These are phyloP conservation scores for Hemileia vastatrix DNA, from an alignment of 1,284 basidiomycete species.

Conservation along the genomic window DNA sequence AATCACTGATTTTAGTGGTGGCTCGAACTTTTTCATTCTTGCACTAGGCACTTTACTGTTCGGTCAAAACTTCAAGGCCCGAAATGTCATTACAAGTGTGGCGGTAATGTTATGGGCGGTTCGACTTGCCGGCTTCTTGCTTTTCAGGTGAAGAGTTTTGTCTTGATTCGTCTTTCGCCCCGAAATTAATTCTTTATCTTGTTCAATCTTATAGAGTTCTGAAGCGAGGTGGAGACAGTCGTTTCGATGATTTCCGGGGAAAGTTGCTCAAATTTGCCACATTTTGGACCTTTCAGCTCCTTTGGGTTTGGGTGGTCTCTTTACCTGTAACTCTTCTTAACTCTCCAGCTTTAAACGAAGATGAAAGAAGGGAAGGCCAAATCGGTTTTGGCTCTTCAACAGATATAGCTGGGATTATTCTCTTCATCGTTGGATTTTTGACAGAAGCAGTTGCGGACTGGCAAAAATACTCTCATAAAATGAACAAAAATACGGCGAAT, in stretches of 20 bases:
- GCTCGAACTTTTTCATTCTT: conserved; percentile 58
- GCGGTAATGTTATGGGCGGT: conserved; percentile 59
- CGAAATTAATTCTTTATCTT: background rate
- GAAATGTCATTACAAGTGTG: conserved; percentile 47
- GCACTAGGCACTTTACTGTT: conserved; percentile 53
- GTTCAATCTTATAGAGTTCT: conserved; percentile 51
- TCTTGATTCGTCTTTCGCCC: background rate
- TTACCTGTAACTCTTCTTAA: conserved; percentile 59
- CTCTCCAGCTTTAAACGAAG: conserved; percentile 59
- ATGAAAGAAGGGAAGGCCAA: too few relatives aligned
- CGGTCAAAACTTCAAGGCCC: conserved; percentile 53
- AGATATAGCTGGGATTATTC: conserved; percentile 60
- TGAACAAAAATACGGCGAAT: background rate
- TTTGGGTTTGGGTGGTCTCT: conserved; percentile 57
- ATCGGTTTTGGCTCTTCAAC: conserved; percentile 57
- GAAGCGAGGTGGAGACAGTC: conserved; percentile 56
- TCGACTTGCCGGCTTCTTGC: conserved; percentile 47
- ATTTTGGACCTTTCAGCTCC: conserved; percentile 50
- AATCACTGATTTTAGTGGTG: conserved; percentile 53
- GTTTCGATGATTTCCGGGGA: conserved; percentile 59
- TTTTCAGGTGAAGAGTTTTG: conserved; percentile 49
- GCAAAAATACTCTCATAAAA: conserved; percentile 49
- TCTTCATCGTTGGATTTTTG: conserved; percentile 57
- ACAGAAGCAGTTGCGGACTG: conserved; percentile 57
- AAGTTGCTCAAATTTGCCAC: conserved; percentile 61